phyloP scores from a whole-genome alignment of 495 filamentous ascomycete genomes.

The Jackrogersella multiformis region DNA sequence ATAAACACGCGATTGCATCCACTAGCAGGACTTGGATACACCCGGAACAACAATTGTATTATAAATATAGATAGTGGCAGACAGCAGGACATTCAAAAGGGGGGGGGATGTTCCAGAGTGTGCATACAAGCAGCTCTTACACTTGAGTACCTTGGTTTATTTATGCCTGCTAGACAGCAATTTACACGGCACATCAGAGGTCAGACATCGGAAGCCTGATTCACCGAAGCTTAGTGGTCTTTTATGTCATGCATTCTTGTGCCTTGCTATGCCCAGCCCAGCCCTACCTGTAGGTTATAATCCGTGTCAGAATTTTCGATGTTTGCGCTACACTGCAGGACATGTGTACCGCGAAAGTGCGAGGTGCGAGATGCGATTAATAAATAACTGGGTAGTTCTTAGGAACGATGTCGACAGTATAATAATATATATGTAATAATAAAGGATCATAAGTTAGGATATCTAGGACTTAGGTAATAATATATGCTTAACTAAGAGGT shows the following conservation, averaged over 20 bases:
- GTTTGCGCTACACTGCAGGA: background rate
- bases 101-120: background rate
- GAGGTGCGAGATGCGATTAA: background rate
- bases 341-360: background rate
- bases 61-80: constrained; percentile 19
- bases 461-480: background rate
- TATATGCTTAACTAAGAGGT: background rate
- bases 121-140: background rate
- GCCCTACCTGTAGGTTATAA: constrained; percentile 4
- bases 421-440: background rate
- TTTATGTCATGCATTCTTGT: background rate
- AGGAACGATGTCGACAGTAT: background rate
- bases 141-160: background rate
- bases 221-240: constrained; percentile 5
- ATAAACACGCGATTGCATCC: constrained; percentile 29
- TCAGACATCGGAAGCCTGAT: constrained; percentile 8
- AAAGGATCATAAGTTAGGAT: background rate
- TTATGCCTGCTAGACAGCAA: background rate
- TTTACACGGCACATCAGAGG: background rate
- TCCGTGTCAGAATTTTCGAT: background rate
- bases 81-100: background rate
- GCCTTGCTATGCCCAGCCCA: background rate
- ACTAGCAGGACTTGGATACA: constrained; percentile 20
- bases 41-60: constrained; percentile 24
- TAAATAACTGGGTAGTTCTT: background rate